Conservation (phyloP, 495 filamentous ascomycete species). For the Ramalina intermedia region DNA sequence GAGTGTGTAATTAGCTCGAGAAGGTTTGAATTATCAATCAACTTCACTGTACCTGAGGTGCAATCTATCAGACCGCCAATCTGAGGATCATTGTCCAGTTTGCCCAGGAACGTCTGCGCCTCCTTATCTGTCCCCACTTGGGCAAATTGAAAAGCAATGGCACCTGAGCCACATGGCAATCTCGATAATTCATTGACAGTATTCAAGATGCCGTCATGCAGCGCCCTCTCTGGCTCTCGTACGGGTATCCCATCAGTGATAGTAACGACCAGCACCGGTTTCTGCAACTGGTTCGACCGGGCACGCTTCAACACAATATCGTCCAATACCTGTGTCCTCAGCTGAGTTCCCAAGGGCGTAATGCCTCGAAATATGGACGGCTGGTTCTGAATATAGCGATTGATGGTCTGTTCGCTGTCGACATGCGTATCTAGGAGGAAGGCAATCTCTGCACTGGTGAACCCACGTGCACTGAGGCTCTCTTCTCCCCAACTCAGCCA, state of each 20-base stretch:
- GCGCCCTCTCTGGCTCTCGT: slow-evolving; percentile 34
- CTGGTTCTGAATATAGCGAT: slow-evolving; percentile 30
- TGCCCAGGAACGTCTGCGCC: slow-evolving; percentile 47
- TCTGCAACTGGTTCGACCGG: slow-evolving; percentile 34
- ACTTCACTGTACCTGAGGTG: slow-evolving; percentile 41
- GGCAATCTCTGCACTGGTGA: slow-evolving; percentile 8
- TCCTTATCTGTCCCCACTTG: slow-evolving; percentile 57
- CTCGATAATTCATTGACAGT: slow-evolving; percentile 31
- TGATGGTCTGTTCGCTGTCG: slow-evolving; percentile 40
- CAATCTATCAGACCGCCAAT: slow-evolving; percentile 54
- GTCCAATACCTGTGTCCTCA: slow-evolving; percentile 49
- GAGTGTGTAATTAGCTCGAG: neutral
- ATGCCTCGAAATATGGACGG: slow-evolving; percentile 50
- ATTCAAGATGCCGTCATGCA: slow-evolving; percentile 37
- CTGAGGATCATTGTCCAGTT: slow-evolving; percentile 46
- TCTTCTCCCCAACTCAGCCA: slow-evolving; percentile 2
- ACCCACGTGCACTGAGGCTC: neutral
- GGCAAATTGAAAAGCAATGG: slow-evolving; percentile 55
- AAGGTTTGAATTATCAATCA: slow-evolving; percentile 18
- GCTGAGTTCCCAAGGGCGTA: slow-evolving; percentile 50
- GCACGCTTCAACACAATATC: slow-evolving; percentile 37
- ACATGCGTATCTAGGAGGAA: slow-evolving; percentile 36
- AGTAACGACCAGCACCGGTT: slow-evolving; percentile 55
- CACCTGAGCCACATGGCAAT: slow-evolving; percentile 34
- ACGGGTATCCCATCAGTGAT: slow-evolving; percentile 57